These are phyloP conservation scores for Raffaelea albimanens DNA, from an alignment of 2,329 filamentous ascomycete genomes.

Conservation along the genomic window DNA sequence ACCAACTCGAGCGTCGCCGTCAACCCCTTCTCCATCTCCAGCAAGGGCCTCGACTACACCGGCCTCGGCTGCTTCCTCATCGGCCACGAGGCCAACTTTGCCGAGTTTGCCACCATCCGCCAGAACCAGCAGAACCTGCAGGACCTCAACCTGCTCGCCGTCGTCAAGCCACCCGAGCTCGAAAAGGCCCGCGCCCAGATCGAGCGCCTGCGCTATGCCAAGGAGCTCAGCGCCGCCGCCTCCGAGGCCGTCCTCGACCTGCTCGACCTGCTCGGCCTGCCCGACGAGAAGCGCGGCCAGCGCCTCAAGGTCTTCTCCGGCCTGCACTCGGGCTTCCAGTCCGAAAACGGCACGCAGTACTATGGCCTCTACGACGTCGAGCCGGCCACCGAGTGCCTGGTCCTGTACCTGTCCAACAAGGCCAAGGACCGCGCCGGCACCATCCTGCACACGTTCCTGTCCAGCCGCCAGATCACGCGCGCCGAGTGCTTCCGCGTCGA, in stretches of 20 bases:
- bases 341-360: slow-evolving; percentile 11
- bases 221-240: slow-evolving; percentile 1
- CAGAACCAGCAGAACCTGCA: slow-evolving; percentile 14
- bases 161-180: slow-evolving; percentile 11
- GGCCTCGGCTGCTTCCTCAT: slow-evolving; percentile 20
- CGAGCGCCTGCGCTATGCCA: slow-evolving; percentile 8
- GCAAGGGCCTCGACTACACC: slow-evolving; percentile 13
- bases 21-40: slow-evolving; percentile 13
- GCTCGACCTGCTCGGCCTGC: slow-evolving; percentile 1
- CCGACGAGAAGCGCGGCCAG: slow-evolving; percentile 1
- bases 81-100: slow-evolving; percentile 14
- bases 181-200: slow-evolving; percentile 12
- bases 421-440: slow-evolving; percentile 28
- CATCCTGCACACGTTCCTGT: slow-evolving; percentile 33
- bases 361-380: slow-evolving; percentile 15
- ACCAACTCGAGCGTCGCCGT: background rate
- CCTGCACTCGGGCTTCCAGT: slow-evolving; percentile 16
- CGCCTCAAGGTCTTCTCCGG: slow-evolving; percentile 13
- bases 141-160: slow-evolving; percentile 14
- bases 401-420: slow-evolving; percentile 32
- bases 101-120: slow-evolving; percentile 16
- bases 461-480: slow-evolving; percentile 25
- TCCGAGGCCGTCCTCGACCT: slow-evolving; percentile 3
- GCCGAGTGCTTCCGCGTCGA: slow-evolving; percentile 28
- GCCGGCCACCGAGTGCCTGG: slow-evolving; percentile 14